phyloP scores from a whole-genome alignment of 2,329 filamentous ascomycete genomes.

The Nemania bipapillata region DNA sequence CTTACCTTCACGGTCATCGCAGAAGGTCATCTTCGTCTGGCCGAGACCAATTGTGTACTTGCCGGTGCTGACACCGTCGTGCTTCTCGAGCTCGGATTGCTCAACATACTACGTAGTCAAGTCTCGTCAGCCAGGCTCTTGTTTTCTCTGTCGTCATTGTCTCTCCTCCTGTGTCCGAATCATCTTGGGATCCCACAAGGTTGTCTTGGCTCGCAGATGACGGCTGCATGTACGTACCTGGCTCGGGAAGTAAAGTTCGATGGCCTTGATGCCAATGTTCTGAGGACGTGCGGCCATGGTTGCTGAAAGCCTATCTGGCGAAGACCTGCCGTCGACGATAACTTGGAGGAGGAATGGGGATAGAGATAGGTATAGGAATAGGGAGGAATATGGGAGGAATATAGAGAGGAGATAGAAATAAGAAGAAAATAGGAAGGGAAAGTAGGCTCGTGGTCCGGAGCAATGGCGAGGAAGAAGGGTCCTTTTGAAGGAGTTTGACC shows the following conservation, averaged over 20 bases:
- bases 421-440: conserved; percentile 30
- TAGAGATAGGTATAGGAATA: conserved; percentile 16
- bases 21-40: conserved; percentile 93
- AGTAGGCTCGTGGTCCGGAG: conserved; percentile 33
- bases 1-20: conserved; percentile 86
- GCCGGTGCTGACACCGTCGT: conserved; percentile 81
- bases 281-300: conserved; percentile 79
- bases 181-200: neutral
- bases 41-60: conserved; percentile 93
- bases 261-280: conserved; percentile 93
- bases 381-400: conserved; percentile 21
- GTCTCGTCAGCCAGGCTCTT: conserved; percentile 39
- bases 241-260: conserved; percentile 87
- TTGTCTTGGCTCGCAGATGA: conserved; percentile 3
- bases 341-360: conserved; percentile 15
- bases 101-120: conserved; percentile 75
- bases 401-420: conserved; percentile 15
- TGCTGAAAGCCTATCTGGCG: conserved; percentile 33
- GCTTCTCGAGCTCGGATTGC: conserved; percentile 83
- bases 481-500: conserved; percentile 46
- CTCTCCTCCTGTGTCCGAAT: too few species aligned
- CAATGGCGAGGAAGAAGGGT: conserved; percentile 39
- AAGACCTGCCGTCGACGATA: conserved; percentile 13
- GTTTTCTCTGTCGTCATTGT: neutral
- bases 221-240: conserved; percentile 69